Percentiles rank a stretch among this genome's conserved stretches.
Conservation (phyloP, 1,284 basidiomycete genomes). For the Ustanciosporium gigantosporum region DNA sequence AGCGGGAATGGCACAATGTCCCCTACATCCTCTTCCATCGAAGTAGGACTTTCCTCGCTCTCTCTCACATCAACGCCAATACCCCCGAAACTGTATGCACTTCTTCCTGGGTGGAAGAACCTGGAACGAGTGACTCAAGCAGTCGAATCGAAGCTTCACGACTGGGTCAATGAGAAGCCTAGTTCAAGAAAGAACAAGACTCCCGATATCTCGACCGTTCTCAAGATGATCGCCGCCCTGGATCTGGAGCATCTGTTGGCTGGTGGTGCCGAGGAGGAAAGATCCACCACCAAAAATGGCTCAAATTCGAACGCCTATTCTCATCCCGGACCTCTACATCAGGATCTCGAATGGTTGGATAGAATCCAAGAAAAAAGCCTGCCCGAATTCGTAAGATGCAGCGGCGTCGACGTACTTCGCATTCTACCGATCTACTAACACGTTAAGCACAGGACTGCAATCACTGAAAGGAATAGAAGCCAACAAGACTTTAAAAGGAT, state of each 20-base stretch:
- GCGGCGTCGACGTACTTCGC: constrained; percentile 25
- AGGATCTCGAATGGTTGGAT: constrained; percentile 40
- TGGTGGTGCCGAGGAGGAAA: constrained; percentile 18
- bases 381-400: constrained; percentile 29
- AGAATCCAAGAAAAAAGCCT: constrained; percentile 38
- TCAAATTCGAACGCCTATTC: not conserved
- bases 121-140: constrained; percentile 30
- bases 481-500: too few relatives aligned
- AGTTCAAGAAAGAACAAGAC: constrained; percentile 14
- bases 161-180: constrained; percentile 29
- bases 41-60: not conserved
- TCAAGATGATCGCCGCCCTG: constrained; percentile 39
- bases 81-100: constrained; percentile 18
- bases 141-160: constrained; percentile 32
- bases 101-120: constrained; percentile 33
- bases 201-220: constrained; percentile 29
- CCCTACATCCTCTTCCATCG: not conserved
- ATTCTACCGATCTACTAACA: constrained; percentile 32
- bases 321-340: constrained; percentile 4
- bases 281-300: not conserved
- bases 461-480: too few relatives aligned
- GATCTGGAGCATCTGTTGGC: constrained; percentile 39
- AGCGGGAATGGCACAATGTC: not conserved
- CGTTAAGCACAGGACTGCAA: not conserved
- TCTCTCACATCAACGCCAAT: constrained; percentile 3